A percentile compares a stretch with the other conserved stretches of the same genome.
Conservation (phyloP, 176 grass and related monocot species). For the bread wheat (Triticum aestivum) region DNA sequence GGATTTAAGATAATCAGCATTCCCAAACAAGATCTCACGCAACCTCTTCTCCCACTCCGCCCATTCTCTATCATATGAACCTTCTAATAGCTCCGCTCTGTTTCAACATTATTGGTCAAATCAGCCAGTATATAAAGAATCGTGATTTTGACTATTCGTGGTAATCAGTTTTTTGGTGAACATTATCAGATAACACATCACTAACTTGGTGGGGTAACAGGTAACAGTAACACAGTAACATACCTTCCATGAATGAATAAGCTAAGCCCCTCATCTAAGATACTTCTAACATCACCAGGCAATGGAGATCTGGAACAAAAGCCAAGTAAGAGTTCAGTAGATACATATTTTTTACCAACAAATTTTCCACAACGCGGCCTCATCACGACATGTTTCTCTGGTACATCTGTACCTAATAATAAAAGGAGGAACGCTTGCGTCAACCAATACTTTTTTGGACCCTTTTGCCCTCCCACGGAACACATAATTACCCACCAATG, state of each 20-base stretch:
- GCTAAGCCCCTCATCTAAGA: slow-evolving; percentile 78
- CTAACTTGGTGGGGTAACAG: not conserved
- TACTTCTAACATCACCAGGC: slow-evolving; percentile 64
- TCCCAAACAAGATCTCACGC: slow-evolving; percentile 47
- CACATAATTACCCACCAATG: too few species aligned
- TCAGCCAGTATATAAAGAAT: slow-evolving; percentile 16
- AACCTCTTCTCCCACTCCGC: slow-evolving; percentile 71
- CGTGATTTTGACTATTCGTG: not conserved
- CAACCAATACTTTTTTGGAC: too few species aligned
- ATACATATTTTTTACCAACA: not conserved
- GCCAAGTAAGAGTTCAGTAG: not conserved
- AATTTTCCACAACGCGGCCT: not conserved
- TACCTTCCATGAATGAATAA: slow-evolving; percentile 78
- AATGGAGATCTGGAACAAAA: slow-evolving; percentile 58
- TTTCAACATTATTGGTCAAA: slow-evolving; percentile 38
- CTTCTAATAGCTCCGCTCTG: slow-evolving; percentile 77
- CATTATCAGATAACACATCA: slow-evolving; percentile 3
- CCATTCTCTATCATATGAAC: slow-evolving; percentile 82
- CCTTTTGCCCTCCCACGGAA: too few species aligned
- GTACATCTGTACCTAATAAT: not conserved
- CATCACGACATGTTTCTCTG: not conserved
- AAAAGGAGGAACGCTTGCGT: too few species aligned
- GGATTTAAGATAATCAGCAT: slow-evolving; percentile 69
- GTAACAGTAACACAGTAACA: slow-evolving; percentile 19
- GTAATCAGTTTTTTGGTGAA: not conserved